phyloP scores from a whole-genome alignment of 2,329 filamentous ascomycete genomes.

The Madurella mycetomatis region DNA sequence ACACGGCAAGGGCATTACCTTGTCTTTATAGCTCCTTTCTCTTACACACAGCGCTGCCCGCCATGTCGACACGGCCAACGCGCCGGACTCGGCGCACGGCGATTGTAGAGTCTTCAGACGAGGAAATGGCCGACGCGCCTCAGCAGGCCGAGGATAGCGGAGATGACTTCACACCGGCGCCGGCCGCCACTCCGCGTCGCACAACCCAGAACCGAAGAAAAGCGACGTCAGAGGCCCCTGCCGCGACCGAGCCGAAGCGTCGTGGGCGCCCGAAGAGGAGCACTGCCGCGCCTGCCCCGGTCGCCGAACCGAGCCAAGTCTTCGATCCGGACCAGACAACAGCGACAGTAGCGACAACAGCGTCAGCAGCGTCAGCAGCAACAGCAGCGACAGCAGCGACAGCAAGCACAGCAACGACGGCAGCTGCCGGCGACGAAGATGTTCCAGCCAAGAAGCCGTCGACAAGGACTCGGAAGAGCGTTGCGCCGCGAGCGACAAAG shows the following conservation, averaged over 20 bases:
- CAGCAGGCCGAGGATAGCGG: constrained; percentile 57
- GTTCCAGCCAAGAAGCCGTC: constrained; percentile 40
- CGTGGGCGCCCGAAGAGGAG: constrained; percentile 40
- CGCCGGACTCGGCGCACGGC: constrained; percentile 61
- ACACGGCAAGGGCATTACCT: not conserved
- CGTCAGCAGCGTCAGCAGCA: constrained; percentile 26
- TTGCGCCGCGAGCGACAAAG: constrained; percentile 39
- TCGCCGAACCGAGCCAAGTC: constrained; percentile 57
- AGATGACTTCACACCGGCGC: constrained; percentile 76
- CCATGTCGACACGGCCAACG: constrained; percentile 40
- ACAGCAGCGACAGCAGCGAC: constrained; percentile 2
- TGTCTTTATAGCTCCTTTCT: constrained; percentile 5
- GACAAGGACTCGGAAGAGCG: constrained; percentile 65
- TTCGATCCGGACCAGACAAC: constrained; percentile 51
- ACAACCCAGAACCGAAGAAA: constrained; percentile 34
- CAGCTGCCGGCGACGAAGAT: constrained; percentile 29
- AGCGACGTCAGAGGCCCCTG: constrained; percentile 39
- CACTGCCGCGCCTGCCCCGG: constrained; percentile 31
- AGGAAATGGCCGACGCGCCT: constrained; percentile 58
- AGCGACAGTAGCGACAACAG: constrained; percentile 21
- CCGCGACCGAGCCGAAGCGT: constrained; percentile 24
- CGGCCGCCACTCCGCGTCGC: constrained; percentile 47
- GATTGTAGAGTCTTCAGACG: constrained; percentile 70
- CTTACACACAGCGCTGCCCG: constrained; percentile 5
- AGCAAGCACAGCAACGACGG: constrained; percentile 25